Conservation (phyloP, 345 rosid genomes). For the Iberis pinnata region DNA sequence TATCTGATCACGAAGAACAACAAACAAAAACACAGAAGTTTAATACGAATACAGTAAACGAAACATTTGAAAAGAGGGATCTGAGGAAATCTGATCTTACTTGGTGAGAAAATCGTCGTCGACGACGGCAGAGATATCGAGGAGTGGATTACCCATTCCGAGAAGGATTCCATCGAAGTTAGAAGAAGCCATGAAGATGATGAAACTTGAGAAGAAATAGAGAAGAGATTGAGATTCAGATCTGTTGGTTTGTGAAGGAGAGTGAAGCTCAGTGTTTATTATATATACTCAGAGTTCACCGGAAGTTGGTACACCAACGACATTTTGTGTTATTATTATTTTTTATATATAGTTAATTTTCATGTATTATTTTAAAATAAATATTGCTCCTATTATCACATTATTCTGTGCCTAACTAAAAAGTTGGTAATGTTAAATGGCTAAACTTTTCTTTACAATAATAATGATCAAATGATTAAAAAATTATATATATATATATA, state of each 20-base stretch:
- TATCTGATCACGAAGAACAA: conserved; percentile 57
- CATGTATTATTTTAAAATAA: too few relatives aligned
- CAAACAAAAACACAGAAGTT: too few relatives aligned
- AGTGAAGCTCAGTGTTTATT: conserved; percentile 5
- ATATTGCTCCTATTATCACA: too few relatives aligned
- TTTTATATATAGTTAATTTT: too few relatives aligned
- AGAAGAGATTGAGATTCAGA: conserved; percentile 26
- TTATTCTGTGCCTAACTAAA: too few relatives aligned
- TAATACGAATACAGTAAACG: too few relatives aligned
- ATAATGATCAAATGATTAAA: too few relatives aligned
- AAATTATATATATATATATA: too few relatives aligned
- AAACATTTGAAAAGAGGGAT: too few relatives aligned
- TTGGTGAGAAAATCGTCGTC: conserved; percentile 67
- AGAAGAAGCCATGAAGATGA: conserved; percentile 18
- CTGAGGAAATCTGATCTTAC: conserved; percentile 22
- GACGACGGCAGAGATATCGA: conserved; percentile 88
- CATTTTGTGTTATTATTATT: too few relatives aligned
- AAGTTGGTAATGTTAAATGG: too few relatives aligned
- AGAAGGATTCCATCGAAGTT: conserved; percentile 49
- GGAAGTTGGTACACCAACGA: conserved; percentile 25
- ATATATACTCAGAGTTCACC: not conserved
- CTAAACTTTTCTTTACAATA: too few relatives aligned
- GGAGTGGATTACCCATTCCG: conserved; percentile 96
- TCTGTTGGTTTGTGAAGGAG: not conserved
- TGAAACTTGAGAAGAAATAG: conserved; percentile 1